Evolutionary conservation across 495 filamentous ascomycete species (phyloP).

Genomic region (Diplogelasinospora grovesii): DNA sequence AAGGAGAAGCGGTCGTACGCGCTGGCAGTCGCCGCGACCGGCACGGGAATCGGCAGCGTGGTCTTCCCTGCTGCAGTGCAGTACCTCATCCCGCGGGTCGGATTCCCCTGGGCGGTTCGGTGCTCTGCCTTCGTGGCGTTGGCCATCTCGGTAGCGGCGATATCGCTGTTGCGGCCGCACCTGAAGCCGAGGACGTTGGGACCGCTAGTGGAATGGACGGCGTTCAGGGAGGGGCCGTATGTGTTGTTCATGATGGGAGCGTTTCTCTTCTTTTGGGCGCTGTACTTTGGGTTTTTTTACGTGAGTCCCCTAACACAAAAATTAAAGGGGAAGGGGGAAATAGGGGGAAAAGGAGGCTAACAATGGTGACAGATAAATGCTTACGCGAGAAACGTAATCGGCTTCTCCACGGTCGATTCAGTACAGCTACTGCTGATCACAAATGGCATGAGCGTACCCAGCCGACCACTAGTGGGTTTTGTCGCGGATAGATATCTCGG

Average conservation of each 20-base stretch:
- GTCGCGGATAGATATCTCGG: conserved; percentile 33
- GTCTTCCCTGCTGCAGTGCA: conserved; percentile 37
- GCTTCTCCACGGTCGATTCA: conserved; percentile 32
- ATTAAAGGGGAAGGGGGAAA: no score
- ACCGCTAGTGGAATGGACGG: conserved; percentile 35
- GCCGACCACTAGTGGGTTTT: conserved; percentile 31
- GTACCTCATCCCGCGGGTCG: conserved; percentile 34
- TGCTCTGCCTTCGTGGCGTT: conserved; percentile 35
- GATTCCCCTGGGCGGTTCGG: conserved; percentile 40
- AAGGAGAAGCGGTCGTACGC: conserved; percentile 28
- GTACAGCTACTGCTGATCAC: conserved; percentile 37
- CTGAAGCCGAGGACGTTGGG: conserved; percentile 26
- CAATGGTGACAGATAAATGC: conserved; percentile 23
- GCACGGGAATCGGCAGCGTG: conserved; percentile 38
- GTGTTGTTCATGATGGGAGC: conserved; percentile 29
- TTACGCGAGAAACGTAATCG: conserved; percentile 34
- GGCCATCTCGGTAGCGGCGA: conserved; percentile 22
- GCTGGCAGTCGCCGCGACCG: conserved; percentile 31
- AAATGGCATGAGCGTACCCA: conserved; percentile 34
- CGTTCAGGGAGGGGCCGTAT: conserved; percentile 36
- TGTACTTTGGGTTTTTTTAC: conserved; percentile 43
- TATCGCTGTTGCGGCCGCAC: conserved; percentile 28
- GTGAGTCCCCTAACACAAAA: conserved; percentile 33
- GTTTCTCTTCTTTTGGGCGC: conserved; percentile 36
- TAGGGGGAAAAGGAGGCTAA: no score